Percentiles rank a stretch among this genome's conserved stretches.
These are phyloP conservation scores for Aspergillus sp. DNA, from an alignment of 2,329 filamentous ascomycete species.

Conservation along the genomic window DNA sequence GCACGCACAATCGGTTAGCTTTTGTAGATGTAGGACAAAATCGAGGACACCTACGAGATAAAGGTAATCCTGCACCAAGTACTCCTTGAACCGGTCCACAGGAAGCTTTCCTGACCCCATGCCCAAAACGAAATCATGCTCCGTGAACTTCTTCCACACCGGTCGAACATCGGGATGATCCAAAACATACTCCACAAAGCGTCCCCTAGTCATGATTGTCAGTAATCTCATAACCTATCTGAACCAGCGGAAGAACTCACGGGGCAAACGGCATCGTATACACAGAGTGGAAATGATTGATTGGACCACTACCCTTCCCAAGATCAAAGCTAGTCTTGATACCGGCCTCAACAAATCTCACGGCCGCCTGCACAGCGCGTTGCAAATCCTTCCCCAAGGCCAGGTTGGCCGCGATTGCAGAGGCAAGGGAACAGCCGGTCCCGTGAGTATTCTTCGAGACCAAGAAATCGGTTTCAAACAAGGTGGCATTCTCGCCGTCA, in stretches of 20 bases:
- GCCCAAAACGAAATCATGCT: constrained; percentile 78
- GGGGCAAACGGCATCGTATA: constrained; percentile 60
- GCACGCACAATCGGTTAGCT: constrained; percentile 4
- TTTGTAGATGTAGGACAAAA: not conserved
- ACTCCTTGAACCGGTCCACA: constrained; percentile 76
- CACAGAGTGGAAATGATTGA: constrained; percentile 67
- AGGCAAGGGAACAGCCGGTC: constrained; percentile 91
- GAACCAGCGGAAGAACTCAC: constrained; percentile 35
- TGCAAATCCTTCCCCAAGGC: constrained; percentile 50
- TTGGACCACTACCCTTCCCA: constrained; percentile 61
- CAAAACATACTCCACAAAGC: constrained; percentile 81
- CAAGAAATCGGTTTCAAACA: constrained; percentile 70
- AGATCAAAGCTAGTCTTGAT: constrained; percentile 58
- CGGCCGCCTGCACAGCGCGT: constrained; percentile 55
- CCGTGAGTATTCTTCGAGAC: constrained; percentile 83
- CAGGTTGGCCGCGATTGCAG: constrained; percentile 64
- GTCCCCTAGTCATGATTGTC: constrained; percentile 52
- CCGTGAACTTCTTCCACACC: constrained; percentile 73
- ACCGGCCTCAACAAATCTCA: constrained; percentile 61
- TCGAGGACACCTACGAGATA: constrained; percentile 63
- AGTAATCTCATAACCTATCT: not conserved
- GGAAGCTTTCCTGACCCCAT: constrained; percentile 76
- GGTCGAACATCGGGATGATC: constrained; percentile 69
- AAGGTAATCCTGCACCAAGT: constrained; percentile 88
- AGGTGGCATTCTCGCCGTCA: constrained; percentile 57